A percentile compares a stretch with the other conserved stretches of the same genome.
These are phyloP conservation scores for Coniochaeta ligniaria DNA, from an alignment of 2,329 filamentous ascomycete genomes.

Conservation along the genomic window DNA sequence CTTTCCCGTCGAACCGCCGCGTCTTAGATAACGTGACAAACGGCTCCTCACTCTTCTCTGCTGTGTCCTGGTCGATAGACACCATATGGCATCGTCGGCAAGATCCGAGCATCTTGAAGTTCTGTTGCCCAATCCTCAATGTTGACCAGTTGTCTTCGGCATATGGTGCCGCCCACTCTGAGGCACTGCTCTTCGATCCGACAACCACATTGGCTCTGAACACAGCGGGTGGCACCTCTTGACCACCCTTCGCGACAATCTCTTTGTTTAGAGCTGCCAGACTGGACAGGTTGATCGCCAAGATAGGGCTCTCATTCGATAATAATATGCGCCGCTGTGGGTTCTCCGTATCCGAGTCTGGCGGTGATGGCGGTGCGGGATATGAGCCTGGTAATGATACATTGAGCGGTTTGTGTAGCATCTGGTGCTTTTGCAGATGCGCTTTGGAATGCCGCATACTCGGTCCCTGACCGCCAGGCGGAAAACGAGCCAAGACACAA, in stretches of 20 bases:
- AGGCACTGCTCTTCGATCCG: conserved; percentile 35
- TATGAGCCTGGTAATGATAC: conserved; percentile 44
- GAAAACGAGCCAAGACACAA: conserved; percentile 79
- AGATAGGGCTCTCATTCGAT: conserved; percentile 89
- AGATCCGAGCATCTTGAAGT: conserved; percentile 68
- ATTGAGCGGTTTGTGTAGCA: conserved; percentile 11
- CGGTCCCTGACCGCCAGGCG: conserved; percentile 53
- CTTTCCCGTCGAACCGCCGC: conserved; percentile 72
- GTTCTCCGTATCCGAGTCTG: conserved; percentile 48
- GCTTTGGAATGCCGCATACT: conserved; percentile 65
- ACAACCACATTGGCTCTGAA: conserved; percentile 89
- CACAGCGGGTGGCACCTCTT: conserved; percentile 60
- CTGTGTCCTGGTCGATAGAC: conserved; percentile 82
- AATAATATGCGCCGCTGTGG: conserved; percentile 58
- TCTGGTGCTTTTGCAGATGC: conserved; percentile 55
- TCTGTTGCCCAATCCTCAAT: conserved; percentile 56
- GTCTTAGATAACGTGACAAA: conserved; percentile 86
- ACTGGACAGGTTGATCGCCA: conserved; percentile 75
- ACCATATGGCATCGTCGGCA: conserved; percentile 95
- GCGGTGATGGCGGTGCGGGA: conserved; percentile 44
- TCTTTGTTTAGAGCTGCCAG: conserved; percentile 69
- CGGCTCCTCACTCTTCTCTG: conserved; percentile 71
- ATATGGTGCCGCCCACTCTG: conserved; percentile 43
- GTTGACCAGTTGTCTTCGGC: conserved; percentile 72
- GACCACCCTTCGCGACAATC: conserved; percentile 58